Base-by-base conservation (phyloP, 352 stramenopile genomes). In the Pythium brachiatum region DNA sequence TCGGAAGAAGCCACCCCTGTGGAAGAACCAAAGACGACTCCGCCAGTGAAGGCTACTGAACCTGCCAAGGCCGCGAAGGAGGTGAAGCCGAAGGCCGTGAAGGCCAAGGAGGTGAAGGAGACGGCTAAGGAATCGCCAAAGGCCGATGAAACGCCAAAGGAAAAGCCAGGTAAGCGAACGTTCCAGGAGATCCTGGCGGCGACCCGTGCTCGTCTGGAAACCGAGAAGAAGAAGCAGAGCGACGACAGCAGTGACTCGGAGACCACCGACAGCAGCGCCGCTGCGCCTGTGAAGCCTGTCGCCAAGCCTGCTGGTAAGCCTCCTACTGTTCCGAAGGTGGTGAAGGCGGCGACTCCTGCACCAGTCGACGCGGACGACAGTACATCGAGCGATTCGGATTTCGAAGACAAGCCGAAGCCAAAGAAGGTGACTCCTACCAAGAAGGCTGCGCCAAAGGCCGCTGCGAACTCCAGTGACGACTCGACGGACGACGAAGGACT, bases 401-500 rank as follows among this genome's bases (percentile, higher is more conserved):
- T 76, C 41, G 69, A 76, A n/a, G 60, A 68, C 8, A 58, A 55
- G 38, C 57, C 57, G 2, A 55, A 48, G 39, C 16, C 48, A 47
- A 65, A 48, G 41, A 48, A 48, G 41, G 41, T 48, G 41, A 26
- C 41, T 12, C 41, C 41, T 48, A 48, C 48, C 32, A 27, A 20
- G 11, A 51, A 29, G 2, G 21, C 47, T n/a, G 46, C 31, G 4
- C 36, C 32, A 11, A 71, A 66, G 44, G 23, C 27, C 29, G 18
- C 31, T 1, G 8, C 26, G 18, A 64, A 60, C 51, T 12, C 29
- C 2, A 62, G 73, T 39, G 73, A 69, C 46, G 69, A 76, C 36
- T 79, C 74, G 18, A 86, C 74, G 2, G 78, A 89, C 44, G 82
- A 90, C 32, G 83, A 92, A 60, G 69, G 79, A 36, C 53, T 86